Base-by-base conservation (phyloP, 192 early-diverging fungal species). In the Chytriomyces sp. region DNA sequence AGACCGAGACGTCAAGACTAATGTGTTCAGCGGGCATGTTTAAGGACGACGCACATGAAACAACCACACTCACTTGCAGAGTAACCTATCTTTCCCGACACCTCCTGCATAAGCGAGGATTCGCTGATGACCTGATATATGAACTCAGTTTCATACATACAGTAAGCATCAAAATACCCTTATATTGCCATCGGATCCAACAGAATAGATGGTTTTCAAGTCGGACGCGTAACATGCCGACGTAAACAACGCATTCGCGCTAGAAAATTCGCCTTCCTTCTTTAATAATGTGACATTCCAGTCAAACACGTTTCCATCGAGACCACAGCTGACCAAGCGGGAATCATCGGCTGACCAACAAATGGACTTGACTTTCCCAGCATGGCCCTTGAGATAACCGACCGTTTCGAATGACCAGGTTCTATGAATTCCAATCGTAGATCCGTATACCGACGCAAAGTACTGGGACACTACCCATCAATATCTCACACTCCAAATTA, bases 401-500 rank as follows among this genome's bases (percentile, higher is more conserved):
- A 77, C 40, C 39, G 77, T 67, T 38, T 85, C 84, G 64, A 85
- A 84, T 0, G 80, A 80, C 87, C 87, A 89, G 3, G 82, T 85
- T 39, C 73, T 72, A 68, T 84, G 78, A 34, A 89, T 68, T 39
- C 72, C 25, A 3, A 86, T 75, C 5, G 80, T 83, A 49, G 81
- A 76, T 54, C 82, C 84, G 62, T 82, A 79, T 0, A 83, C 81
- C 3, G 76, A 60, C n/a, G 87, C 87, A 62, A 87, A 86, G 70
- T 87, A 89, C 77, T 89, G 66, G 0, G 26, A 32, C 8, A n/a
- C n/a, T n/a, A n/a, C n/a, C n/a, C n/a, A n/a, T n/a, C n/a, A n/a
- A n/a, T n/a, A 1, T 4, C 1, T 22, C 5, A 3, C 19, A 7
- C 14, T 2, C n/a, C 52, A 49, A 41, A 33, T 33, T 2, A 37